Base-by-base conservation (phyloP, 306 rosid species). In the Vicia sativa region DNA sequence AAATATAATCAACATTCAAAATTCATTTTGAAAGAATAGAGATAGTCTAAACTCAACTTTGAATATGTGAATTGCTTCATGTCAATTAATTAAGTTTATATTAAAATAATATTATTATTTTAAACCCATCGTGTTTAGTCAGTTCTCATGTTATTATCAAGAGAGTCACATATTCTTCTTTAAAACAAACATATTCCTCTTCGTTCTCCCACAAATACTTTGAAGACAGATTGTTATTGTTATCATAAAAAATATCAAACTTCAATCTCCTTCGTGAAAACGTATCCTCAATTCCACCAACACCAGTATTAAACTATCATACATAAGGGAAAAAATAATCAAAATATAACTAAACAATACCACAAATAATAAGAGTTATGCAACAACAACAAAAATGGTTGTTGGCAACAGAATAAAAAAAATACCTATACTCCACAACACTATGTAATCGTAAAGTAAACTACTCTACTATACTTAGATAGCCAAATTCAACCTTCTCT, bases 381-480 rank as follows among this genome's bases (percentile, higher is more conserved):
- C 65, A 61, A 62, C 38, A 67, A 50, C 19, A 19, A 71, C 14
- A 19, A 29, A 29, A 62, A 41, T 80, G 68, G 78, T 66, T 71
- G 58, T 52, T 52, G 58, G 14, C 34, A 52, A 50, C 2, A 2
- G 0, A 34, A 34, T 34, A 6, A 7, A 34, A 34, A 21, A 31
- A 31, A 7, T 7, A 34, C 13, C 1, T n/a, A 44, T 44, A 54
- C 60, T 54, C 16, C 5, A 5, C 10, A 12, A 23, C 12, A 53
- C 16, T 53, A 53, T 11, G 38, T 9, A 34, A 34, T 7, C 7
- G 37, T 54, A 54, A 26, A 26, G 16, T 55, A n/a, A n/a, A n/a
- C n/a, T n/a, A n/a, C n/a, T n/a, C n/a, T n/a, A n/a, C n/a, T n/a
- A n/a, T n/a, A 55, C 11, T 26, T 26, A 54, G 12, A 53, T 54